phyloP scores from a whole-genome alignment of 352 stramenopile species.

The Pythium aphanidermatum region DNA sequence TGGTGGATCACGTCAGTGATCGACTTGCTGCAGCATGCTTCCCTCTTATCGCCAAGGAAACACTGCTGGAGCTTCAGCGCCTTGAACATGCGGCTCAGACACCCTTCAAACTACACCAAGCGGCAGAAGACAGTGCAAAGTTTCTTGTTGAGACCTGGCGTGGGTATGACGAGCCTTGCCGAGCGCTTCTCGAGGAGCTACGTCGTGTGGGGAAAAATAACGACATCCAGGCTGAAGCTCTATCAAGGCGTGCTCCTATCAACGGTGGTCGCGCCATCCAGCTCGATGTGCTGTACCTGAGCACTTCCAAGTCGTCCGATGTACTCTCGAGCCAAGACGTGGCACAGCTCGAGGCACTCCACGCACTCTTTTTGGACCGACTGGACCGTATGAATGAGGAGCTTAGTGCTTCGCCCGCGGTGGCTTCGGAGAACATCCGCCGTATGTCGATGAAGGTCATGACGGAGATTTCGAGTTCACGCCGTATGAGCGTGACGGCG shows the following conservation, averaged over 20 bases:
- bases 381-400: conserved; percentile 34
- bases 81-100: conserved; percentile 29
- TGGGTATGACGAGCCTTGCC: conserved; percentile 43
- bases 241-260: conserved; percentile 14
- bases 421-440: not conserved
- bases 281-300: conserved; percentile 43
- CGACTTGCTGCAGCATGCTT: conserved; percentile 59
- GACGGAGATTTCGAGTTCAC: conserved; percentile 2
- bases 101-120: conserved; percentile 34
- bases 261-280: conserved; percentile 13
- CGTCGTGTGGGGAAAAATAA: conserved; percentile 53
- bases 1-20: conserved; percentile 43
- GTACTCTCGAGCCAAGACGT: conserved; percentile 61
- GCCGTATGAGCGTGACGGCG: conserved; percentile 19
- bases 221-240: conserved; percentile 48
- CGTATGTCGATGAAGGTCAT: conserved; percentile 7
- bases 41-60: conserved; percentile 41
- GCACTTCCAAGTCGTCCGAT: conserved; percentile 33
- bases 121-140: conserved; percentile 39
- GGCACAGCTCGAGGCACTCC: conserved; percentile 50
- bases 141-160: conserved; percentile 53
- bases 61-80: conserved; percentile 28
- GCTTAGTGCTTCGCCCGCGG: conserved; percentile 12
- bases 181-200: conserved; percentile 47
- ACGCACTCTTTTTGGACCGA: conserved; percentile 48